phyloP scores from a whole-genome alignment of 345 rosid species.

The Bretschneidera sinensis region DNA sequence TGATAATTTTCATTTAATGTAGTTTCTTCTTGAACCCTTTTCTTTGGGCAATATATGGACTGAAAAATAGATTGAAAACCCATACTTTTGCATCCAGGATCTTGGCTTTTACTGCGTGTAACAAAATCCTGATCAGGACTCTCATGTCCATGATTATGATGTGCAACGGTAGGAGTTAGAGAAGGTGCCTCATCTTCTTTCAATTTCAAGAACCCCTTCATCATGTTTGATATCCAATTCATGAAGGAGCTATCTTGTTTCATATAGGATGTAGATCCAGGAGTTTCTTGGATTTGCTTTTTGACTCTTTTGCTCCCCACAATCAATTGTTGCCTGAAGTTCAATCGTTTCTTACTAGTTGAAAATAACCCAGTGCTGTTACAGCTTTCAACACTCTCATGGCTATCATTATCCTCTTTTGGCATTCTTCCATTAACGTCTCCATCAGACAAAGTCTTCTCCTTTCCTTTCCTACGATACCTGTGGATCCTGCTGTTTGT shows the following conservation, averaged over 20 bases:
- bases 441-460: constrained; percentile 58
- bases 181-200: constrained; percentile 34
- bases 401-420: constrained; percentile 53
- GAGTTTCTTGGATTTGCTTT: constrained; percentile 37
- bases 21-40: constrained; percentile 23
- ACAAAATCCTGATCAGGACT: constrained; percentile 20
- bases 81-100: constrained; percentile 23
- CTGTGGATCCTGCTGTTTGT: constrained; percentile 27
- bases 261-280: constrained; percentile 42
- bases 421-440: constrained; percentile 32
- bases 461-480: constrained; percentile 47
- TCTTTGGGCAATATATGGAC: constrained; percentile 58
- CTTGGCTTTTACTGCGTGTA: constrained; percentile 19
- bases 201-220: constrained; percentile 54
- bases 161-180: constrained; percentile 32
- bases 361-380: constrained; percentile 45
- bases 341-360: constrained; percentile 43
- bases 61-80: constrained; percentile 82
- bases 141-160: constrained; percentile 25
- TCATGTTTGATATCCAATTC: constrained; percentile 90
- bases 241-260: constrained; percentile 80
- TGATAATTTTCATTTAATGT: constrained; percentile 19
- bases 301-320: constrained; percentile 58
- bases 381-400: constrained; percentile 89
- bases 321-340: constrained; percentile 47